Conservation (phyloP, 257 asterid genomes). For the Euphrasia confusa region DNA sequence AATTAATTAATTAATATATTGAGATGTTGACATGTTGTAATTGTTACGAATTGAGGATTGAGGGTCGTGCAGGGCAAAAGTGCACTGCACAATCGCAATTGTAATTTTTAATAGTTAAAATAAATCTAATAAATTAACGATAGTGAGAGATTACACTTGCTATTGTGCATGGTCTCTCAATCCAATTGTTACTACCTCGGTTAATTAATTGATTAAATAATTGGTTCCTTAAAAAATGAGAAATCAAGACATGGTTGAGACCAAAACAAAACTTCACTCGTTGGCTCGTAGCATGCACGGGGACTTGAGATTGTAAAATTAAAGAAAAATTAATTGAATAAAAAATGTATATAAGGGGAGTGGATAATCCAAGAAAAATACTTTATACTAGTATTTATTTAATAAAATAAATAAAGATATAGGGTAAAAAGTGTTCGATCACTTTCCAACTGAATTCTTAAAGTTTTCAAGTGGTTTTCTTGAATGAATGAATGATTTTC, state of each 20-base stretch:
- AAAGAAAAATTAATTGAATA: too few relatives aligned
- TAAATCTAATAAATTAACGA: too few relatives aligned
- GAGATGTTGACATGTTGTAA: too few relatives aligned
- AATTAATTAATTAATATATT: not conserved
- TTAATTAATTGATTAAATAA: too few relatives aligned
- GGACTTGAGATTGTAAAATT: not conserved
- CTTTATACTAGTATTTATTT: not conserved
- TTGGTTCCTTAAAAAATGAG: not conserved
- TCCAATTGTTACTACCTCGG: not conserved
- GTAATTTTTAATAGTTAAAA: too few relatives aligned
- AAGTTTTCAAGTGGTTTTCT: not conserved
- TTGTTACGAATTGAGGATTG: too few relatives aligned
- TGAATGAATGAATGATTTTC: slow-evolving; percentile 27
- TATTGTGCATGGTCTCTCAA: too few relatives aligned
- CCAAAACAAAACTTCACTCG: not conserved
- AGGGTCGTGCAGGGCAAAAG: too few relatives aligned
- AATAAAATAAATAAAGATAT: not conserved
- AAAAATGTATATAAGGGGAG: not conserved
- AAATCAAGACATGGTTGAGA: not conserved
- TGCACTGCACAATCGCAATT: too few relatives aligned
- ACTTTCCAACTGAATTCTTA: not conserved
- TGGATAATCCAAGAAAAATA: not conserved
- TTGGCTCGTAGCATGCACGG: not conserved
- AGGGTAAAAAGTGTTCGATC: not conserved
- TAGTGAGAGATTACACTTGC: too few relatives aligned